Base-by-base conservation (phyloP, 1,139 yeast species). In the Geotrichum europaeum region DNA sequence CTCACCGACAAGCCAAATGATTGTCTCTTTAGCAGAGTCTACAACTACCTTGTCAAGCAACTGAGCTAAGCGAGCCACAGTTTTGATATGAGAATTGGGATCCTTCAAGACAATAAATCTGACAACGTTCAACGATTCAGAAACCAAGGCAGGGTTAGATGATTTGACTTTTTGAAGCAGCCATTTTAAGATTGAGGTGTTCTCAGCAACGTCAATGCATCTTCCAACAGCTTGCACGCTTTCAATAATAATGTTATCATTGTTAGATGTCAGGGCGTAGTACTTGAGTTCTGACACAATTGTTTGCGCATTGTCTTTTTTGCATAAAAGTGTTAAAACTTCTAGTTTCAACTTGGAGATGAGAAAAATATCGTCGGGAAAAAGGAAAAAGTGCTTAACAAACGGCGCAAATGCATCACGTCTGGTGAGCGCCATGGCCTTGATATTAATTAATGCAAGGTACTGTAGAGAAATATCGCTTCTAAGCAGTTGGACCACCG, bases 1-100 rank as follows among this genome's bases (percentile, higher is more conserved):
- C 69, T 94, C 98, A 1, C 98, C 97, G 53, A 94, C 82, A 13
- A 92, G 80, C 98, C 98, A 95, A 20, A 94, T 80, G 24, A 91
- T 85, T 60, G 95, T 87, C 1, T 96, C 91, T 65, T 85, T 83
- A 0, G 98, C 96, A 20, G 66, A 65, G 9, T 66, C 57, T 10
- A 68, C 71, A 2, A 64, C 57, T 4, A 68, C 63, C 6, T 62
- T 57, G 24, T 66, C 68, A 3, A 71, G 63, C 5, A 67, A 62
- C 64, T 52, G 73, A 1, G 81, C 76, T 36, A 83, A 71, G 63
- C 73, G 77, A 58, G 75, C 72, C 57, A 83, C 74, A 1, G 80
- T 75, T 32, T 72, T 70, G 28, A 78, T 68, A 65, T 82, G 78
- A 18, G 72, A 73, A 10, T 68, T 66, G 3, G 86, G 82, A 63